Evolutionary conservation across 441 rosid species (phyloP), one percentile per base, ranked within the genome.

Genomic region (Theobroma grandiflorum): DNA sequence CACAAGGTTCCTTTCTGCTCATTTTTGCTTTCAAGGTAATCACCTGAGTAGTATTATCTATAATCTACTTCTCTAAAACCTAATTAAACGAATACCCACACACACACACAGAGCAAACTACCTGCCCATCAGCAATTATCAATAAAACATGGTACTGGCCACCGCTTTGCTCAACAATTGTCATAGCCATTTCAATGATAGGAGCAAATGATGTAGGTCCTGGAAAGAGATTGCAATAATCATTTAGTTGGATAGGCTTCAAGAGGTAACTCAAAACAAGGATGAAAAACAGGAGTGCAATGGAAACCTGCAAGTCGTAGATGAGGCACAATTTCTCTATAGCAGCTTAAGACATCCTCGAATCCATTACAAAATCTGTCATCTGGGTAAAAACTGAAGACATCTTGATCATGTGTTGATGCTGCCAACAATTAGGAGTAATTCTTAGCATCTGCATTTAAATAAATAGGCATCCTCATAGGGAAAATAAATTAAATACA

Each of bases 131-230:
- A 4, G 97, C 97, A 80, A 93, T 90, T 80, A 93, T 93, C 85
- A 93, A 68, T 83, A 93, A 81, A 31, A 93, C 97, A 8, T 93
- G 97, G 83, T 93, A 93, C 72, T 93, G 97, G 55, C 95, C 95
- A 77, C 89, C 89, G 69, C 94, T 93, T 78, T 86, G 87, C 82
- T 91, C 95, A 53, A 93, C 97, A 80, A 91, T 89, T 31, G 90
- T 90, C 95, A 89, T 89, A 43, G 94, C 95, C 97, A 90, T 93
- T 69, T 93, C 95, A 79, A 93, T 90, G 66, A 93, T 66, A 0
- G 97, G 95, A 12, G 97, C 94, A 84, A 93, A 93, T 4, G 97
- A 91, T n/a, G 97, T 93, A 1, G 97, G 97, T 52, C 97, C 97
- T 93, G 86, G 22, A 59, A 82, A 70, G 55, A 49, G 5, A 73